Conservation (phyloP, 2,329 filamentous ascomycete genomes). For the Aspergillus versicolor region DNA sequence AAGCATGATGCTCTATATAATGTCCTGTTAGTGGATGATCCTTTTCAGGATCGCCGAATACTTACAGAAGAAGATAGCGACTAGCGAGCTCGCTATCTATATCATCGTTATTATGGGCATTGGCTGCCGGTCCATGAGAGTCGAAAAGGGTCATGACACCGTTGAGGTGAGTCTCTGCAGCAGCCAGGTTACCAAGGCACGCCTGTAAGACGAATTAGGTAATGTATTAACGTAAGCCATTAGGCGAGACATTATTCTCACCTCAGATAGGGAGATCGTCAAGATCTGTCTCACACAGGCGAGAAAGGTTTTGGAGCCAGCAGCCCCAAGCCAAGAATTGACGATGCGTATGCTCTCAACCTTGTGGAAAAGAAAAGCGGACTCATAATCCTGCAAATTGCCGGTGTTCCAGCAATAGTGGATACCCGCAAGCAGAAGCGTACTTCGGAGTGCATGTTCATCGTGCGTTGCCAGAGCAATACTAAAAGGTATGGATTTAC, state of each 20-base stretch:
- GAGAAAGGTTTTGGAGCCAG: not conserved
- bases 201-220: not conserved
- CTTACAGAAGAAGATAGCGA: not conserved
- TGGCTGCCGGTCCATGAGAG: not conserved
- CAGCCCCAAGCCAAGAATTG: not conserved
- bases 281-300: conserved; percentile 4
- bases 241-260: not conserved
- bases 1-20: not conserved
- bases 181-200: not conserved
- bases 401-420: conserved; percentile 6
- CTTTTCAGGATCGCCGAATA: not conserved
- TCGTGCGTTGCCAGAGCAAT: not conserved
- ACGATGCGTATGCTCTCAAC: conserved; percentile 2
- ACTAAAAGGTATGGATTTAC: not conserved
- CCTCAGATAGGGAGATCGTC: not conserved
- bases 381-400: conserved; percentile 1
- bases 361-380: conserved; percentile 2
- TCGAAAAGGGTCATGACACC: not conserved
- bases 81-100: not conserved
- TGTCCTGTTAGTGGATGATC: not conserved
- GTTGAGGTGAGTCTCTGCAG: not conserved
- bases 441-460: conserved; percentile 1
- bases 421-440: not conserved
- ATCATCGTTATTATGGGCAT: not conserved
- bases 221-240: not conserved